Evolutionary conservation across 2,329 filamentous ascomycete species (phyloP), one percentile per base, ranked within the genome.

Genomic region (Cytospora piceae): DNA sequence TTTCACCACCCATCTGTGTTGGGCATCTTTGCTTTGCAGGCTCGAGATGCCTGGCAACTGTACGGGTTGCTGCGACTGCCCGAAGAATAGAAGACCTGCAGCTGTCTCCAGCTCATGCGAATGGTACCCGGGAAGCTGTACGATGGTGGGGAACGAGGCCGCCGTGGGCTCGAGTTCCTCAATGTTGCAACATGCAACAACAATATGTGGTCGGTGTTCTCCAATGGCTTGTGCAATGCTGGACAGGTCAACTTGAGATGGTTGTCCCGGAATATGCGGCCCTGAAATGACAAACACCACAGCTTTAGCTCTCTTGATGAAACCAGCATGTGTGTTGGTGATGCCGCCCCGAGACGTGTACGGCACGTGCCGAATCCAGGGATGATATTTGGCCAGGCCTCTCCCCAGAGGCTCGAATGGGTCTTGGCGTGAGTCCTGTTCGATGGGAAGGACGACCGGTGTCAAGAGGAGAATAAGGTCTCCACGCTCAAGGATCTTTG

Each of bases 371-470:
- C 88, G 85, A 67, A 93, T 81, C 74, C 81, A 82, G 3, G 82
- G 77, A 72, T 90, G 87, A 70, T 84, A 81, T 58, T 77, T 79
- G 58, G 86, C 85, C 58, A 94, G 75, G 54, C 86, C 84, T 68
- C 83, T 82, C 24, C 90, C 91, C 22, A 94, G 79, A 17, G 85
- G 82, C 74, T 93, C 90, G 72, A 93, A 93, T 0, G 90, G 91
- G 73, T 94, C 91, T 53, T 64, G 67, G 20, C 22, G 65, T 27
- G 55, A 68, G 71, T 77, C 81, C 54, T 75, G 76, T 70, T 76
- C 79, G 68, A 78, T 73, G 56, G 81, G 85, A 27, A 81, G 73
- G 39, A 85, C 81, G 31, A 83, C 81, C 1, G 87, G 87, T 7
- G 88, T 87, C 39, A 89, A 75, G 56, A 89, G 82, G 59, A 90